These are phyloP conservation scores for Pterocarpus santalinus DNA, from an alignment of 306 rosid species.

Conservation along the genomic window DNA sequence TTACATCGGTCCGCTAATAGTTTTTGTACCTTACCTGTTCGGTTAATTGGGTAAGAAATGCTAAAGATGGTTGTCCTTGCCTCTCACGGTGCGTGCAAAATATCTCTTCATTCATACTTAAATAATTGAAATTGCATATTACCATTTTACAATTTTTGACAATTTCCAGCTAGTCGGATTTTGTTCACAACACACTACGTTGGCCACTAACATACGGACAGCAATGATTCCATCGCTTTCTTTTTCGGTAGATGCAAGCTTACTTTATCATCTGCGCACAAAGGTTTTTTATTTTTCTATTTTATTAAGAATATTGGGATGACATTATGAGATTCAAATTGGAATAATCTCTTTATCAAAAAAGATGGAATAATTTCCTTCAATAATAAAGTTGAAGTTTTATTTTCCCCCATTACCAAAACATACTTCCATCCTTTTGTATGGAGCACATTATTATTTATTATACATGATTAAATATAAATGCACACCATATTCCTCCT, in stretches of 20 bases:
- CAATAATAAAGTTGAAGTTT: no score
- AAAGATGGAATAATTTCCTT: no score
- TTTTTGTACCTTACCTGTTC: no score
- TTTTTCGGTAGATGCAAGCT: neutral
- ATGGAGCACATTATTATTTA: neutral
- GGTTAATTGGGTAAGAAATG: neutral
- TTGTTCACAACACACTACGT: neutral
- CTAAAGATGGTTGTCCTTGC: neutral
- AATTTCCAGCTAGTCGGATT: neutral
- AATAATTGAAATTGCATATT: neutral
- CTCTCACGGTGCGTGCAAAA: no score
- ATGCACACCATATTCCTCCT: neutral
- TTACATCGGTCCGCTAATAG: no score
- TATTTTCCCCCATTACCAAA: neutral
- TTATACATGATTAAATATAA: neutral
- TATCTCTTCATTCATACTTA: neutral
- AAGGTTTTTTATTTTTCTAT: neutral
- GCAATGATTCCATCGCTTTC: neutral
- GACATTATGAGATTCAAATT: no score
- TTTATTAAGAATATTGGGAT: neutral
- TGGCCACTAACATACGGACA: neutral
- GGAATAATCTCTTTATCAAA: no score
- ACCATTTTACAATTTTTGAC: neutral
- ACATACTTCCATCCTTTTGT: neutral
- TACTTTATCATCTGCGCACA: slow-evolving; percentile 8